phyloP scores from a whole-genome alignment of 306 rosid genomes.

The Acacia melanoxylon region DNA sequence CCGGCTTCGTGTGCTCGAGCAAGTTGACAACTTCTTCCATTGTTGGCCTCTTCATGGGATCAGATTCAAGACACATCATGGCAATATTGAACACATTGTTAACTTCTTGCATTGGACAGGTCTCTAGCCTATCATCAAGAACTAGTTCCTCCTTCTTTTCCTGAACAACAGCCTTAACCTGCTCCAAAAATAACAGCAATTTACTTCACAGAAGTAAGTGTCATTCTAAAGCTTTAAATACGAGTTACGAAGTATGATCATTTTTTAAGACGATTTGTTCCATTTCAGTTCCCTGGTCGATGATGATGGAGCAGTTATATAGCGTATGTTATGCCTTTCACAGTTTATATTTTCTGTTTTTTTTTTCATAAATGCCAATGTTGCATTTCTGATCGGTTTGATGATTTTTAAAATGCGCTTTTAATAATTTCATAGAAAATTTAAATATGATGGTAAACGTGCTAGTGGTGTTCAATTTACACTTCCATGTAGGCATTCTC shows the following conservation, averaged over 20 bases:
- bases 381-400: neutral
- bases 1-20: slow-evolving; percentile 57
- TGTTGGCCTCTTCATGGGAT: slow-evolving; percentile 77
- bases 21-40: slow-evolving; percentile 80
- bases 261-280: neutral
- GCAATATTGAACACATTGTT: slow-evolving; percentile 66
- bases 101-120: slow-evolving; percentile 65
- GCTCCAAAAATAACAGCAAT: slow-evolving; percentile 33
- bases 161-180: slow-evolving; percentile 81
- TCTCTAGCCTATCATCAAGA: slow-evolving; percentile 59
- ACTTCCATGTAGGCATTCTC: neutral
- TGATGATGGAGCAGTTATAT: neutral
- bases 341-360: neutral
- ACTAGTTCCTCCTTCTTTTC: slow-evolving; percentile 67
- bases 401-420: neutral
- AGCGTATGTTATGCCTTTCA: neutral
- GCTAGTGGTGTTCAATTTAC: neutral
- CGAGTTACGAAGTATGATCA: neutral
- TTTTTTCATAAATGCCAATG: neutral
- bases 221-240: neutral
- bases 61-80: slow-evolving; percentile 78
- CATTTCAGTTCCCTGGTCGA: neutral
- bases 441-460: neutral
- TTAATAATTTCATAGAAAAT: neutral
- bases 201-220: slow-evolving; percentile 6